Conservation (phyloP, 2,329 filamentous ascomycete species). For the Monosporascus cannonballus region DNA sequence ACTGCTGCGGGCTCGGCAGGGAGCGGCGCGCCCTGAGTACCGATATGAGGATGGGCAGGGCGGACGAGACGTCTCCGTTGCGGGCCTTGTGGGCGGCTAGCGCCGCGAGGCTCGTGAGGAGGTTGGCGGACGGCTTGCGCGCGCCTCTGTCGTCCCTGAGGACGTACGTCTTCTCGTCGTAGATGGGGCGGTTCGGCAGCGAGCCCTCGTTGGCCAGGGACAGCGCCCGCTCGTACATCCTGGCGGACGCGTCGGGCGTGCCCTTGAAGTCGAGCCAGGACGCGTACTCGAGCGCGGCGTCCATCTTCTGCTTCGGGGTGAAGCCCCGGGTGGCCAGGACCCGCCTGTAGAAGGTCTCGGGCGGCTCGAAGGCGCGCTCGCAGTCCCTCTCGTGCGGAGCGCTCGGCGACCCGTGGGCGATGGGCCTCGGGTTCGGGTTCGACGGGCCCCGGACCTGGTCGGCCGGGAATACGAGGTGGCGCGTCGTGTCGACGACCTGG, state of each 20-base stretch:
- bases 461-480: slow-evolving; percentile 61
- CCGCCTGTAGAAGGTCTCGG: slow-evolving; percentile 75
- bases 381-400: slow-evolving; percentile 73
- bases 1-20: slow-evolving; percentile 30
- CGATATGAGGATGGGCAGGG: slow-evolving; percentile 81
- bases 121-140: slow-evolving; percentile 60
- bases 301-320: slow-evolving; percentile 68
- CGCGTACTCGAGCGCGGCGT: slow-evolving; percentile 77
- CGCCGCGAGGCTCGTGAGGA: slow-evolving; percentile 69
- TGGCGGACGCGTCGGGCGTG: slow-evolving; percentile 55
- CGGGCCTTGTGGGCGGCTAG: slow-evolving; percentile 74
- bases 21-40: slow-evolving; percentile 71
- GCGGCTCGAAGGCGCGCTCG: slow-evolving; percentile 59
- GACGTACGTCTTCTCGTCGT: slow-evolving; percentile 58
- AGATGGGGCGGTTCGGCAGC: slow-evolving; percentile 25
- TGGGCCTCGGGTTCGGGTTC: slow-evolving; percentile 72
- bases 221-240: slow-evolving; percentile 71
- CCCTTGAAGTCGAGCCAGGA: slow-evolving; percentile 80
- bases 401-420: slow-evolving; percentile 56
- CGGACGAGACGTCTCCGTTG: slow-evolving; percentile 56
- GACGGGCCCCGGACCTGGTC: slow-evolving; percentile 75
- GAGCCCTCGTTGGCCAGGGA: slow-evolving; percentile 58
- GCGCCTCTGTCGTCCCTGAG: slow-evolving; percentile 48
- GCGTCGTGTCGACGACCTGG: slow-evolving; percentile 64
- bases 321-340: slow-evolving; percentile 78